These are phyloP conservation scores for Nigrospora sphaerica DNA, from an alignment of 2,329 filamentous ascomycete species.

Conservation along the genomic window DNA sequence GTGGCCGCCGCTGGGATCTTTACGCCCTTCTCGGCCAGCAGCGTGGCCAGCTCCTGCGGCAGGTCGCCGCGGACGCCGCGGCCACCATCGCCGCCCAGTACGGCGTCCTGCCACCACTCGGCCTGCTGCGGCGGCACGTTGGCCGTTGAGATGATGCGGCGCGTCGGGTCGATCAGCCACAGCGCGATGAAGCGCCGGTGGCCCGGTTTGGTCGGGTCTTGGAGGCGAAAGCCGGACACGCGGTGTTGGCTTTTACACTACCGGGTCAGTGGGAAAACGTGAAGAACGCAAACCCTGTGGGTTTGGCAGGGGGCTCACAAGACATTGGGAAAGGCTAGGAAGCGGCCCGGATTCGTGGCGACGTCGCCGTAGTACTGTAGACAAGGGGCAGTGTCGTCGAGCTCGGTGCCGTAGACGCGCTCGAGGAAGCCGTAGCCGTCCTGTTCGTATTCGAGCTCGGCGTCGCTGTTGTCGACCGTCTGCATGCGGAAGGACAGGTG, in stretches of 20 bases:
- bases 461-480: background rate
- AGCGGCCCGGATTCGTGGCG: conserved; percentile 11
- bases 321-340: conserved; percentile 18
- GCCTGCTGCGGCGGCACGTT: conserved; percentile 37
- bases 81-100: background rate
- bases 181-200: conserved; percentile 54
- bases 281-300: background rate
- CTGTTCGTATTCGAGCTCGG: background rate
- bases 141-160: conserved; percentile 33
- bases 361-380: conserved; percentile 16
- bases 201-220: conserved; percentile 43
- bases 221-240: conserved; percentile 38
- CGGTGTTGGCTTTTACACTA: conserved; percentile 31
- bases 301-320: conserved; percentile 1
- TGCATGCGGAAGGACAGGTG: conserved; percentile 45
- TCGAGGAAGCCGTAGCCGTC: conserved; percentile 5
- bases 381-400: background rate
- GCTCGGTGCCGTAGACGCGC: background rate
- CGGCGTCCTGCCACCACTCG: conserved; percentile 27
- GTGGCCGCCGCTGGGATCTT: background rate
- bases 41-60: conserved; percentile 5
- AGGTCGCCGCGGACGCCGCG: background rate
- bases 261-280: conserved; percentile 8
- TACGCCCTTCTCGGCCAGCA: conserved; percentile 1
- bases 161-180: conserved; percentile 52